Percentiles rank a stretch among this genome's conserved stretches.
Conservation (phyloP, 2,329 filamentous ascomycete species). For the Aspergillus sp. region DNA sequence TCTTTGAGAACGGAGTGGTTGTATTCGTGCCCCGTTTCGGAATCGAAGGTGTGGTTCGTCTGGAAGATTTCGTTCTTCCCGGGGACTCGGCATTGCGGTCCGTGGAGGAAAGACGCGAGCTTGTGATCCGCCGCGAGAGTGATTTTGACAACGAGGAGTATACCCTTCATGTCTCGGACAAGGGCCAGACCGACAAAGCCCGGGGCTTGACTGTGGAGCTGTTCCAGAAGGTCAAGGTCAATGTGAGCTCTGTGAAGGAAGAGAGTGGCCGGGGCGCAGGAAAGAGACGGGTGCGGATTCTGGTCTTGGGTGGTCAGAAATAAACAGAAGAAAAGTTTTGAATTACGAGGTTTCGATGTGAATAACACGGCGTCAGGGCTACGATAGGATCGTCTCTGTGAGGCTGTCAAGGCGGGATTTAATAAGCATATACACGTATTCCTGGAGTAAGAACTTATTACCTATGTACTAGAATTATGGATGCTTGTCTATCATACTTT, state of each 20-base stretch:
- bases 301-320: conserved; percentile 33
- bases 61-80: conserved; percentile 75
- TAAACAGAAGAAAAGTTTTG: conserved; percentile 1
- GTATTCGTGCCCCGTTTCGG: conserved; percentile 95
- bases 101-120: conserved; percentile 31
- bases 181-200: conserved; percentile 41
- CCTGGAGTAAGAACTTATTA: no score
- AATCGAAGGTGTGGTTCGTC: conserved; percentile 85
- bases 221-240: conserved; percentile 88
- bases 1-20: conserved; percentile 96
- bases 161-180: conserved; percentile 61
- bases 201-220: conserved; percentile 64
- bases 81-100: conserved; percentile 47
- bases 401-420: neutral
- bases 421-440: no score
- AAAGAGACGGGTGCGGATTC: conserved; percentile 66
- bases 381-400: neutral
- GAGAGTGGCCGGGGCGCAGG: conserved; percentile 72
- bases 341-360: conserved; percentile 7
- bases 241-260: conserved; percentile 89
- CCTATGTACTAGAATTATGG: no score
- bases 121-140: conserved; percentile 61
- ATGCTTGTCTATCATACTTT: conserved; percentile 17
- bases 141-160: conserved; percentile 86
- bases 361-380: conserved; percentile 2